A percentile compares a stretch with the other conserved stretches of the same genome.
Conservation (phyloP, 208 protist genomes). For the Wallacemonas collosoma region DNA sequence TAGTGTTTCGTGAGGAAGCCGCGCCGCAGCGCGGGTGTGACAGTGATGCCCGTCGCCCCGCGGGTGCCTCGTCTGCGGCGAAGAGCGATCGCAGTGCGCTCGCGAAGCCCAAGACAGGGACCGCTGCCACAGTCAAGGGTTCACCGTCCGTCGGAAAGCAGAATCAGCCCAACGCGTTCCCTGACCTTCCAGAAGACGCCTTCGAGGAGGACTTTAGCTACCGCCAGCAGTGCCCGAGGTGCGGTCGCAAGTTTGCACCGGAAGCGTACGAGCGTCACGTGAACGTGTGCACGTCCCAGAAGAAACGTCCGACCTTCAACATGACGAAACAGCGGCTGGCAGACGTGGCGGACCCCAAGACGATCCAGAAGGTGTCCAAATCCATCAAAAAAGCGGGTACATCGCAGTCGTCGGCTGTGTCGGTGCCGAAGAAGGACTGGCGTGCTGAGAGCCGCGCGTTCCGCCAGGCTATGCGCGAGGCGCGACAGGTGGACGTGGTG, state of each 20-base stretch:
- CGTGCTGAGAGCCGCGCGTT: conserved; percentile 83
- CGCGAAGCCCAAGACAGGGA: not conserved
- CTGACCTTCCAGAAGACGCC: conserved; percentile 11
- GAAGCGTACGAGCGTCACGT: conserved; percentile 75
- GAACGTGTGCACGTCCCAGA: conserved; percentile 54
- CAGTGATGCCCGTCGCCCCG: too few relatives aligned
- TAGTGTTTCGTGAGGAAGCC: conserved; percentile 26
- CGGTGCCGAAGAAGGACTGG: conserved; percentile 75
- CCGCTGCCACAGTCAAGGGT: not conserved
- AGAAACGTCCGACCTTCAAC: conserved; percentile 82
- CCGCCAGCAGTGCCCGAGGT: conserved; percentile 66
- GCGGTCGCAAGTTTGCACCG: conserved; percentile 73
- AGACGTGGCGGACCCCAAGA: conserved; percentile 31
- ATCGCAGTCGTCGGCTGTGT: not conserved
- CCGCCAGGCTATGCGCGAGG: conserved; percentile 71
- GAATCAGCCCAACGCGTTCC: not conserved
- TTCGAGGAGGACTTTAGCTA: conserved; percentile 23
- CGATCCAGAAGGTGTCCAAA: conserved; percentile 8
- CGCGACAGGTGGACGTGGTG: conserved; percentile 73
- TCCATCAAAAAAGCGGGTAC: not conserved
- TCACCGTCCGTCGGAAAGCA: too few relatives aligned
- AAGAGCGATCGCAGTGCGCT: conserved; percentile 6
- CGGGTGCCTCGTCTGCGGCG: too few relatives aligned
- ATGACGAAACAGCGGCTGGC: conserved; percentile 54
- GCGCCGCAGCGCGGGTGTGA: too few relatives aligned